Base-by-base conservation (phyloP, 176 grass and related monocot genomes). In the Ensete ventricosum region DNA sequence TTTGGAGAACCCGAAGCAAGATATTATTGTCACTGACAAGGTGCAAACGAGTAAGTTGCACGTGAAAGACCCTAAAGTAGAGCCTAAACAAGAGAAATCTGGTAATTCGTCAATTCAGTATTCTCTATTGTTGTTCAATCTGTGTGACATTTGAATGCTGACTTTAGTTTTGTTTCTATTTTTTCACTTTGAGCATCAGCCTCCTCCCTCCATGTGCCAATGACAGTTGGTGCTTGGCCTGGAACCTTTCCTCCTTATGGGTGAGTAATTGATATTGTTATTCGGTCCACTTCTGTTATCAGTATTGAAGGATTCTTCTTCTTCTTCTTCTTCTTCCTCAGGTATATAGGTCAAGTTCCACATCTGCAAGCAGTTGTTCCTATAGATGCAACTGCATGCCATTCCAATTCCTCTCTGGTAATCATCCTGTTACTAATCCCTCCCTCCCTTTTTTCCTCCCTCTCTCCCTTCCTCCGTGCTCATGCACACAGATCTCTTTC, bases 51-150 rank as follows among this genome's bases (percentile, higher is more conserved):
- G 83, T 59, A 87, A 77, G 67, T 81, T 87, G 52, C 84, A 89
- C 25, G 49, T 68, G 1, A 98, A 82, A 78, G n/a, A 84, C 53
- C 23, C 75, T 19, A 94, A 99, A 77, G 60, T 81, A n/a, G 96
- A 99, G 71, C 62, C 79, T 54, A 99, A 88, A 79, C 86, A 88
- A 62, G 96, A 99, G 67, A 99, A 99, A 81, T 67, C 88, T 58
- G 76, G 96, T 95, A 76, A 20, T 71, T 62, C 9, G 6, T 60
- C 9, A 75, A 67, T 23, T 53, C 54, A 67, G 54, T 76, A 13
- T 67, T 74, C 2, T 24, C 77, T 72, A 23, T 19, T 64, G 52
- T 49, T 74, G 57, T 43, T 11, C 27, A 17, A 6, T 52, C 65
- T 77, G 11, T 22, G 14, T 50, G 9, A 9, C 9, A 77, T 17